A percentile compares a stretch with the other conserved stretches of the same genome.
These are phyloP conservation scores for Aspergillus tanneri DNA, from an alignment of 2,329 filamentous ascomycete genomes.

Conservation along the genomic window DNA sequence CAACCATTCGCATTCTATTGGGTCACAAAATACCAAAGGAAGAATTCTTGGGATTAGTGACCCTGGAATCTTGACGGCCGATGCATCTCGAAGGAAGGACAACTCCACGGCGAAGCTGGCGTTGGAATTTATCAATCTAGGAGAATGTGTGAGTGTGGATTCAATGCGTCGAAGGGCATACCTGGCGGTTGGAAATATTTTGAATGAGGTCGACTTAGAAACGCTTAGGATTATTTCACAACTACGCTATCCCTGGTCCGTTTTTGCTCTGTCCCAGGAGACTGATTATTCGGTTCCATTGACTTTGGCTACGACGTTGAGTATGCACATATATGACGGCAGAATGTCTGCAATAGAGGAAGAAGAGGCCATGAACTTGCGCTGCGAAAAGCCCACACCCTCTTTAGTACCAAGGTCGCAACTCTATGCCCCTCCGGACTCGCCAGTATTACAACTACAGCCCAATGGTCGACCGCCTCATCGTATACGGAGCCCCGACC, in stretches of 20 bases:
- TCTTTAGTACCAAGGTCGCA: slow-evolving; percentile 29
- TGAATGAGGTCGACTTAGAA: slow-evolving; percentile 79
- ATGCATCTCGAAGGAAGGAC: slow-evolving; percentile 63
- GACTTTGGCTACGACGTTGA: slow-evolving; percentile 78
- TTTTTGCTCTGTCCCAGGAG: slow-evolving; percentile 75
- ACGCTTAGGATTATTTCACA: slow-evolving; percentile 68
- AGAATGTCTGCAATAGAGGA: slow-evolving; percentile 47
- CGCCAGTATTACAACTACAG: slow-evolving; percentile 32
- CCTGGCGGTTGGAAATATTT: slow-evolving; percentile 72
- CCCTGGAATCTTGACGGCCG: slow-evolving; percentile 65
- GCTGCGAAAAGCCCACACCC: slow-evolving; percentile 32
- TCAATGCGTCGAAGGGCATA: slow-evolving; percentile 66
- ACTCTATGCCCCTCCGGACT: slow-evolving; percentile 35
- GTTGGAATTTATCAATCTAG: slow-evolving; percentile 52
- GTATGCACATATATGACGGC: slow-evolving; percentile 79
- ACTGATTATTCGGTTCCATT: slow-evolving; percentile 66
- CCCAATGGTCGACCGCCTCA: slow-evolving; percentile 37
- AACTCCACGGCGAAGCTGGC: slow-evolving; percentile 28
- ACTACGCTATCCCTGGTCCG: slow-evolving; percentile 74
- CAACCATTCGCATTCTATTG: slow-evolving; percentile 41
- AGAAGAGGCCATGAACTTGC: slow-evolving; percentile 35
- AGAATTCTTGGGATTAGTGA: slow-evolving; percentile 65
- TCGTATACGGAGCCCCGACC: slow-evolving; percentile 38
- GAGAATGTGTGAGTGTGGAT: slow-evolving; percentile 81
- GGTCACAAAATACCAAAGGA: slow-evolving; percentile 45